phyloP scores from a whole-genome alignment of 495 filamentous ascomycete species.

The Podospora fimiseda region DNA sequence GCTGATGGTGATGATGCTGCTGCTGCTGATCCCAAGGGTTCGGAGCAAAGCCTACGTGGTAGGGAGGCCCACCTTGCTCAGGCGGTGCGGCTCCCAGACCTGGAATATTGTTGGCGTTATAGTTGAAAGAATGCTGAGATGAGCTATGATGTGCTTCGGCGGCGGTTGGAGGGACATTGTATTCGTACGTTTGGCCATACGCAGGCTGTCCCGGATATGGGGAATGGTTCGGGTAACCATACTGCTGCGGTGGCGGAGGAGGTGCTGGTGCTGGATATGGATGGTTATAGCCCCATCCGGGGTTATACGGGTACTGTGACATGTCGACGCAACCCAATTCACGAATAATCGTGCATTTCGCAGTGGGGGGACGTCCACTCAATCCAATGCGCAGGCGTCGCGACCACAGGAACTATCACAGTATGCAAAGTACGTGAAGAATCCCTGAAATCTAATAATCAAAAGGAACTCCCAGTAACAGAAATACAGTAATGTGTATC shows the following conservation, averaged over 20 bases:
- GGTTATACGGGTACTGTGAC: not conserved
- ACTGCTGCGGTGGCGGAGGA: not conserved
- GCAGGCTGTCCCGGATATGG: constrained; percentile 17
- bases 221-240: constrained; percentile 15
- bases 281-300: not conserved
- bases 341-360: constrained; percentile 15
- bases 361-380: not conserved
- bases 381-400: no score
- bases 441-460: not conserved
- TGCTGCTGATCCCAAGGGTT: constrained; percentile 10
- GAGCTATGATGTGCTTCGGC: constrained; percentile 17
- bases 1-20: no score
- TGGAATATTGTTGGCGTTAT: constrained; percentile 37
- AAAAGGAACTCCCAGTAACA: not conserved
- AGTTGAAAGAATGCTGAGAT: constrained; percentile 29
- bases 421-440: no score
- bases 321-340: not conserved
- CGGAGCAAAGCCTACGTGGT: not conserved
- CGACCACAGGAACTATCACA: no score
- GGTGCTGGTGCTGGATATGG: not conserved
- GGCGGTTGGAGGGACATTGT: constrained; percentile 9
- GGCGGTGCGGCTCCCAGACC: constrained; percentile 32
- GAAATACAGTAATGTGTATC: not conserved
- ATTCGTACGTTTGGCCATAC: constrained; percentile 13
- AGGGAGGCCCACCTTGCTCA: not conserved